Evolutionary conservation across 805 yeast species (phyloP).

Genomic region (Metschnikowia similis): DNA sequence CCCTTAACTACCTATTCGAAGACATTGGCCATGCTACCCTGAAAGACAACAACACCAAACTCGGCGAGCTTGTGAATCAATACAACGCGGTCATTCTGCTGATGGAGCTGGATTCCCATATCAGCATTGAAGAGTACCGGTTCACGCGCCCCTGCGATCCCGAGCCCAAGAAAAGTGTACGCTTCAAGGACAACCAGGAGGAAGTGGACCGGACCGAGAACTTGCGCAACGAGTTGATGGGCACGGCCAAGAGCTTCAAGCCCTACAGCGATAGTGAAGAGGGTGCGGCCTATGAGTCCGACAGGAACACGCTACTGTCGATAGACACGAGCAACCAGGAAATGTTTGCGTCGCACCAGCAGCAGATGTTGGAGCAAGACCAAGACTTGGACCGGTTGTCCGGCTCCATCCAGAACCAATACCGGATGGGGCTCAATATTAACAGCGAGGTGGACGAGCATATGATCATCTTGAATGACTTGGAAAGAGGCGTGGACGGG

Average conservation of each 20-base stretch:
- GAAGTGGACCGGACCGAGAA: constrained; percentile 21
- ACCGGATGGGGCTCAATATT: constrained; percentile 36
- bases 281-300: constrained; percentile 15
- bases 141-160: constrained; percentile 11
- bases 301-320: constrained; percentile 18
- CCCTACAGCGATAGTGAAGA: constrained; percentile 31
- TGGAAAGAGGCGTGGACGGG: constrained; percentile 38
- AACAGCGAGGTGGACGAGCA: constrained; percentile 41
- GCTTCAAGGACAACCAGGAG: constrained; percentile 26
- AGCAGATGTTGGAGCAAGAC: constrained; percentile 37
- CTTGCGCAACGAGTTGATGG: constrained; percentile 31
- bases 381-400: constrained; percentile 32
- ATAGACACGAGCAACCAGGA: constrained; percentile 34
- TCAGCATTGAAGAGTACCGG: constrained; percentile 30
- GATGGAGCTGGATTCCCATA: constrained; percentile 23
- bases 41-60: constrained; percentile 3
- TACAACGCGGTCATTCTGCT: constrained; percentile 18
- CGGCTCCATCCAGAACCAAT: constrained; percentile 32
- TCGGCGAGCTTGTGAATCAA: constrained; percentile 2
- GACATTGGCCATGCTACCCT: constrained; percentile 19
- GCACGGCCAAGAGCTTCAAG: constrained; percentile 25
- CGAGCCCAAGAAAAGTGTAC: constrained; percentile 27
- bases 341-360: constrained; percentile 41
- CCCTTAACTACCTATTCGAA: constrained; percentile 26
- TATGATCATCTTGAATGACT: constrained; percentile 35